Conservation (phyloP, 495 filamentous ascomycete species). For the Penicillium pulvis region DNA sequence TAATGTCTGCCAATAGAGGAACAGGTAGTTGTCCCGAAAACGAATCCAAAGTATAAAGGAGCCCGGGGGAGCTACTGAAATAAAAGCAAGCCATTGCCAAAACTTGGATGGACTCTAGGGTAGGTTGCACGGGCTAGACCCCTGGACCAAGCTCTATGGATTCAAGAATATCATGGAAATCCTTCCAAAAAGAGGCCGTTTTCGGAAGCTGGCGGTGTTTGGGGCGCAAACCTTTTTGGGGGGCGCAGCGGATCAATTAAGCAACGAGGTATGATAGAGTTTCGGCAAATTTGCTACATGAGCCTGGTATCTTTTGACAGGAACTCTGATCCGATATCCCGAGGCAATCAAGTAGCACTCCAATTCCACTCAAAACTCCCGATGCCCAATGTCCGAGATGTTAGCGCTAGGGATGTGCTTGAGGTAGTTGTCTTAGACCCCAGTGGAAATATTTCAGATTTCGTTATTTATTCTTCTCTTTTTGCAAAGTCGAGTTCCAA, state of each 20-base stretch:
- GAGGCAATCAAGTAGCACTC: background rate
- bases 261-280: background rate
- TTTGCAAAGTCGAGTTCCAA: background rate
- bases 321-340: too few species aligned
- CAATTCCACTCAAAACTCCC: background rate
- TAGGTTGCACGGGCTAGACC: constrained; percentile 20
- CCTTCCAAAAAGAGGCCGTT: constrained; percentile 8
- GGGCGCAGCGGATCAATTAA: background rate
- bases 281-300: background rate
- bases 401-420: background rate
- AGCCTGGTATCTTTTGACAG: too few species aligned
- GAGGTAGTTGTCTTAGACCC: background rate
- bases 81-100: constrained; percentile 9
- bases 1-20: background rate
- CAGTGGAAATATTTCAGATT: background rate
- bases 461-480: background rate
- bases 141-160: constrained; percentile 12
- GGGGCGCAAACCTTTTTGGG: background rate
- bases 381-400: background rate
- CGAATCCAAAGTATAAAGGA: background rate
- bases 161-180: constrained; percentile 15
- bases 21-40: background rate
- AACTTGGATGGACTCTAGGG: background rate
- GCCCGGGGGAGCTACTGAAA: background rate
- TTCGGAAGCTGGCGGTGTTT: constrained; percentile 17